Conservation (phyloP, 768 basidiomycete species). For the Russula foetens region DNA sequence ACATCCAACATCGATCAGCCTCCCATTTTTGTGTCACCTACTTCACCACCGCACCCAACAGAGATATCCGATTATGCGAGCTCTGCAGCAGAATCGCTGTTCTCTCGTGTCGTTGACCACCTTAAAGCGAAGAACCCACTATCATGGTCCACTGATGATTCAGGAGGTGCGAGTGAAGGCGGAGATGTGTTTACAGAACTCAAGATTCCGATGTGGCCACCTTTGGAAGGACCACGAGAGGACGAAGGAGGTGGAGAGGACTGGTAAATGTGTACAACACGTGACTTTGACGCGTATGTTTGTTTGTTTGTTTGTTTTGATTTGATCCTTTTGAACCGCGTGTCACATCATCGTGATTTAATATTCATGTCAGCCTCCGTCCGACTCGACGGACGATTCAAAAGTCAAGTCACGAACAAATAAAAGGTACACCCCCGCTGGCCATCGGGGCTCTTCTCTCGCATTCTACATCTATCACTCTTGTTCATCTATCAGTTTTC, state of each 20-base stretch:
- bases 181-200: slow-evolving; percentile 19
- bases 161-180: not conserved
- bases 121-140: slow-evolving; percentile 8
- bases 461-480: slow-evolving; percentile 2
- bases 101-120: slow-evolving; percentile 12
- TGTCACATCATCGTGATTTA: not conserved
- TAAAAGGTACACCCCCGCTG: slow-evolving; percentile 7
- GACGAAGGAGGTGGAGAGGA: slow-evolving; percentile 5
- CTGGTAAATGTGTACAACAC: not conserved
- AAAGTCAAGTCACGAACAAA: not conserved
- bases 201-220: slow-evolving; percentile 18
- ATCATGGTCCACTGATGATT: slow-evolving; percentile 2
- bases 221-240: slow-evolving; percentile 4
- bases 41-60: not conserved
- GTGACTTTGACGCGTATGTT: slow-evolving; percentile 13
- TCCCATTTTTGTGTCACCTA: slow-evolving; percentile 7
- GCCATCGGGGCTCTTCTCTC: not conserved
- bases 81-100: slow-evolving; percentile 14
- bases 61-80: slow-evolving; percentile 17
- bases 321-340: not conserved
- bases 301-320: slow-evolving; percentile 1
- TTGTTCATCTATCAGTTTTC: not conserved
- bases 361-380: not conserved
- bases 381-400: not conserved
- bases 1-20: not conserved